Evolutionary conservation across 2,329 filamentous ascomycete species (phyloP), one percentile per base, ranked within the genome.

Genomic region (Xenoacremonium recifei): DNA sequence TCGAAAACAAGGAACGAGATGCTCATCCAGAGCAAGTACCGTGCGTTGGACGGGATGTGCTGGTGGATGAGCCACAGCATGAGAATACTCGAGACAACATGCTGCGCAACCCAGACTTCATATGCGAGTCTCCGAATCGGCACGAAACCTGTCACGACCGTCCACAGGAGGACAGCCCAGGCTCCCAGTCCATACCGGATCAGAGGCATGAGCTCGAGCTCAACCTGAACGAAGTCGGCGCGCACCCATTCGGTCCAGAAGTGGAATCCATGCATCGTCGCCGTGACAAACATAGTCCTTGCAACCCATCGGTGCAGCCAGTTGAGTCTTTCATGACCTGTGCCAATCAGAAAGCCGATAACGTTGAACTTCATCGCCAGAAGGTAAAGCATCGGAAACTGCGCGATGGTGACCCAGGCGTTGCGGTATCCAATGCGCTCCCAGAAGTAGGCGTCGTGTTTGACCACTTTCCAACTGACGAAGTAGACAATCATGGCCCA

Each of bases 241-340:
- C 68, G 67, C 19, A 73, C 73, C 80, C 84, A 88, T 56, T 83
- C 75, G 3, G 69, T 67, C 64, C 81, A 82, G 60, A 87, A 88
- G 60, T 85, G 79, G 52, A 79, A 85, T 45, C 85, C 83, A 53
- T 89, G 85, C 4, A 87, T 73, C 1, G 82, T 82, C 2, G 79
- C 79, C 0, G 81, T 86, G 13, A 87, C 66, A 25, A 88, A 75
- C 66, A 88, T 78, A 41, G 81, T 84, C 44, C 85, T 75, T 3
- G 80, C 82, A 9, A 83, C 78, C 84, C 85, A 89, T 46, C 85
- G 76, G 55, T 89, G 85, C 39, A 87, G 64, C 84, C 84, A 88
- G 59, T 86, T 87, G 44, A 88, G 67, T 7, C 81, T 74, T 63
- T 88, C 84, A 55, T 87, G 80, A 46, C 82, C 81, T 9, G 76